phyloP scores from a whole-genome alignment of 2,329 filamentous ascomycete species.

The Aureobasidium namibiae region DNA sequence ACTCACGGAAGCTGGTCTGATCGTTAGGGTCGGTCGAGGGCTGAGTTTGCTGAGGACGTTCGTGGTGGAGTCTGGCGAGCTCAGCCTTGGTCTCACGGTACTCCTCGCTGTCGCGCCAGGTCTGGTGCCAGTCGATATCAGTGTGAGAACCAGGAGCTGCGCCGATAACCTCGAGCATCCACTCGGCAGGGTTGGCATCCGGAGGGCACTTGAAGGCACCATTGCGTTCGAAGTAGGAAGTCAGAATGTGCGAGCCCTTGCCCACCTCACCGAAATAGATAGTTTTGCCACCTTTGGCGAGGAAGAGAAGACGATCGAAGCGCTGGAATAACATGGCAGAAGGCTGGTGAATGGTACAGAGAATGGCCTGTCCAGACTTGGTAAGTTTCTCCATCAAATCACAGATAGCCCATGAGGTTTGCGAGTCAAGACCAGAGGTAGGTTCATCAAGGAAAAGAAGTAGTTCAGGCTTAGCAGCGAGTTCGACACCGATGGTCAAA shows the following conservation, averaged over 20 bases:
- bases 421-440: conserved; percentile 65
- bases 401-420: conserved; percentile 88
- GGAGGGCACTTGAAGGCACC: conserved; percentile 57
- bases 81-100: conserved; percentile 36
- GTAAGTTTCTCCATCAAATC: conserved; percentile 83
- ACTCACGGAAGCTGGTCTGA: conserved; percentile 55
- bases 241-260: conserved; percentile 58
- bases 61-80: conserved; percentile 36
- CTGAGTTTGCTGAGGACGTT: conserved; percentile 30
- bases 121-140: conserved; percentile 43
- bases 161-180: conserved; percentile 58
- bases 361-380: conserved; percentile 80
- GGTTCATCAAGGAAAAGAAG: conserved; percentile 32
- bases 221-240: conserved; percentile 67
- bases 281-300: conserved; percentile 66
- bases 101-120: conserved; percentile 36
- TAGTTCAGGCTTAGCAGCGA: conserved; percentile 83
- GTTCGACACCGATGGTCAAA: conserved; percentile 90
- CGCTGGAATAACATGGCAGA: conserved; percentile 90
- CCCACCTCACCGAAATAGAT: conserved; percentile 80
- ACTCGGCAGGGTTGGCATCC: conserved; percentile 73
- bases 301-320: conserved; percentile 73
- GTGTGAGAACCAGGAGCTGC: conserved; percentile 42
- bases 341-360: conserved; percentile 98
- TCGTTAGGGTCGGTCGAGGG: conserved; percentile 11